These are phyloP conservation scores for Kluyveromyces sp. DNA, from an alignment of 1,139 yeast genomes.

Conservation along the genomic window DNA sequence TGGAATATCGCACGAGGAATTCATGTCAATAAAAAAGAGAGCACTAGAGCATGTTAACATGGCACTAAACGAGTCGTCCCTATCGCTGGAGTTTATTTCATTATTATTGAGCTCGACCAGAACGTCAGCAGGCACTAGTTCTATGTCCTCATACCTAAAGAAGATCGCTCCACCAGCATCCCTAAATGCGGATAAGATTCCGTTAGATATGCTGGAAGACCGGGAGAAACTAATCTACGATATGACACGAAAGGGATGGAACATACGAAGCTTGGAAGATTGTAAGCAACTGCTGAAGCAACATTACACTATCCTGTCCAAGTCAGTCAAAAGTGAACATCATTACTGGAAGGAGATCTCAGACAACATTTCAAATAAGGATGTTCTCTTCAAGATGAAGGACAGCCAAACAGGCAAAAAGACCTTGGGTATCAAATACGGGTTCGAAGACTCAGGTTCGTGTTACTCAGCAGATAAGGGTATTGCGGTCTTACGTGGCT, in stretches of 20 bases:
- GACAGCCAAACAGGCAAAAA: conserved; percentile 45
- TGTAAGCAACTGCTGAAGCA: conserved; percentile 46
- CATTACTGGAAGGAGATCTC: conserved; percentile 60
- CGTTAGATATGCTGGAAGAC: conserved; percentile 14
- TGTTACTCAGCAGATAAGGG: conserved; percentile 63
- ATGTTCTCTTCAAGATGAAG: conserved; percentile 63
- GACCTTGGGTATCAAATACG: conserved; percentile 71
- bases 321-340: conserved; percentile 56
- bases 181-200: conserved; percentile 57
- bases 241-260: conserved; percentile 76
- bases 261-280: conserved; percentile 56
- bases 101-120: conserved; percentile 71
- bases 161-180: conserved; percentile 78
- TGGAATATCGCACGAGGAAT: conserved; percentile 39
- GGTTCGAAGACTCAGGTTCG: conserved; percentile 88
- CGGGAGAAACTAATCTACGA: conserved; percentile 20
- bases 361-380: conserved; percentile 46
- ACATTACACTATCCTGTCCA: conserved; percentile 46
- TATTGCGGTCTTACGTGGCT: conserved; percentile 52
- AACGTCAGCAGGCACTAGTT: conserved; percentile 77
- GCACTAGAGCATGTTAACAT: conserved; percentile 49
- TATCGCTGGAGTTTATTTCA: conserved; percentile 82
- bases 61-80: conserved; percentile 83
- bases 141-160: conserved; percentile 83
- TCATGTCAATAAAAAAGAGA: conserved; percentile 50